A percentile compares a stretch with the other conserved stretches of the same genome.
phyloP scores from a whole-genome alignment of 257 asterid species.

The Perilla frutescens region DNA sequence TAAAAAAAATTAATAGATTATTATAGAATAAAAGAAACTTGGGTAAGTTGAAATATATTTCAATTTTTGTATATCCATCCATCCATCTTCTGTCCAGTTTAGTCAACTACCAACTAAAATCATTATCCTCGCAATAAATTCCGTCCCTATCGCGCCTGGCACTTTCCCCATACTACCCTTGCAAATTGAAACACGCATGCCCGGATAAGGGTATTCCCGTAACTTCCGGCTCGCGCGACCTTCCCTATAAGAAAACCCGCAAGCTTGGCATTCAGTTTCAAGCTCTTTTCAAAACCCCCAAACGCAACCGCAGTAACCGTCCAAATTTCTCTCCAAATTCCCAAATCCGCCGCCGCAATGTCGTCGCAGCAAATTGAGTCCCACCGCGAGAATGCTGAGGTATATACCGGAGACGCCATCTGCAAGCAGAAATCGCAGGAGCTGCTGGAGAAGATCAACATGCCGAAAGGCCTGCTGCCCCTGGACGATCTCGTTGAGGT shows the following conservation, averaged over 20 bases:
- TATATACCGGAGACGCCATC: constrained; percentile 52
- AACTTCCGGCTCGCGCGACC: constrained; percentile 4
- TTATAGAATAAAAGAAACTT: not conserved
- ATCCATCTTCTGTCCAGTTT: not conserved
- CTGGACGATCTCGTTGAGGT: constrained; percentile 62
- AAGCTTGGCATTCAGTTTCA: not conserved
- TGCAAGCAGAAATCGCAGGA: constrained; percentile 70
- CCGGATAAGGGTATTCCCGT: constrained; percentile 27
- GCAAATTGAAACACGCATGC: not conserved
- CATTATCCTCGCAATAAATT: constrained; percentile 20
- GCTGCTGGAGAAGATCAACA: constrained; percentile 57
- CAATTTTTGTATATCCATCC: not conserved
- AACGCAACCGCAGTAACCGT: not conserved
- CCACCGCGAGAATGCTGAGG: constrained; percentile 67
- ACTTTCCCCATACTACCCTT: not conserved
- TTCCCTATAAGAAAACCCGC: not conserved
- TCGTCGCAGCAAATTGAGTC: constrained; percentile 44
- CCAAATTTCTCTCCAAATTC: not conserved
- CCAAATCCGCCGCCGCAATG: constrained; percentile 36
- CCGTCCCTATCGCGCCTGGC: constrained; percentile 17
- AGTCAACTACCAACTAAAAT: constrained; percentile 39
- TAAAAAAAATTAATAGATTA: not conserved
- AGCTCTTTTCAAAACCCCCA: not conserved
- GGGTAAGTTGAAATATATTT: not conserved
- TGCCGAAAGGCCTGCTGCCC: constrained; percentile 72